Conservation (phyloP, 2,329 filamentous ascomycete genomes). For the Stromatinia cepivora region DNA sequence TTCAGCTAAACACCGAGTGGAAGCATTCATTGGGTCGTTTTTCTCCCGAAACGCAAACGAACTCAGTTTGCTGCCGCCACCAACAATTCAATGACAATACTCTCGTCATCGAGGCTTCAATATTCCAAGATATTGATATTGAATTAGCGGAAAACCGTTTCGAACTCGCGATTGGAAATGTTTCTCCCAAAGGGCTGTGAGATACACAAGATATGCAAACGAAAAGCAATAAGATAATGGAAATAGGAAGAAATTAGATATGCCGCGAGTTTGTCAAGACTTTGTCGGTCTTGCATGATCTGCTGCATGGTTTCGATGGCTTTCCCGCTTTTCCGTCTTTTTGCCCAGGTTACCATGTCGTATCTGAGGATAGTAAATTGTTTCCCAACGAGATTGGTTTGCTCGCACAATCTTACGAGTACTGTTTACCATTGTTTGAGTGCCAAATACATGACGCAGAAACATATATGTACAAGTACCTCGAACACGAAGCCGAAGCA, state of each 20-base stretch:
- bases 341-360: background rate
- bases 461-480: conserved; percentile 6
- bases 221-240: conserved; percentile 5
- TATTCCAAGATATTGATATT: conserved; percentile 17
- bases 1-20: background rate
- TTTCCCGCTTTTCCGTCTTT: background rate
- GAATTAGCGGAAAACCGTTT: background rate
- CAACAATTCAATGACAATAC: background rate
- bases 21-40: background rate
- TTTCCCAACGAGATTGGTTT: conserved; percentile 3
- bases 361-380: background rate
- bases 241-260: conserved; percentile 9
- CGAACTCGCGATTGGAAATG: conserved; percentile 5
- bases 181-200: background rate
- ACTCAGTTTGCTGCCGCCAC: conserved; percentile 6
- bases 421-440: conserved; percentile 3
- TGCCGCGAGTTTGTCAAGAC: background rate
- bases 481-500: conserved; percentile 4
- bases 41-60: background rate
- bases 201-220: conserved; percentile 7
- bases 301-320: conserved; percentile 2
- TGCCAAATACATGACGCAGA: background rate
- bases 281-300: conserved; percentile 14
- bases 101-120: background rate
- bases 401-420: background rate